Evolutionary conservation across 2,329 filamentous ascomycete genomes (phyloP).

Genomic region (Penicillium sp.): DNA sequence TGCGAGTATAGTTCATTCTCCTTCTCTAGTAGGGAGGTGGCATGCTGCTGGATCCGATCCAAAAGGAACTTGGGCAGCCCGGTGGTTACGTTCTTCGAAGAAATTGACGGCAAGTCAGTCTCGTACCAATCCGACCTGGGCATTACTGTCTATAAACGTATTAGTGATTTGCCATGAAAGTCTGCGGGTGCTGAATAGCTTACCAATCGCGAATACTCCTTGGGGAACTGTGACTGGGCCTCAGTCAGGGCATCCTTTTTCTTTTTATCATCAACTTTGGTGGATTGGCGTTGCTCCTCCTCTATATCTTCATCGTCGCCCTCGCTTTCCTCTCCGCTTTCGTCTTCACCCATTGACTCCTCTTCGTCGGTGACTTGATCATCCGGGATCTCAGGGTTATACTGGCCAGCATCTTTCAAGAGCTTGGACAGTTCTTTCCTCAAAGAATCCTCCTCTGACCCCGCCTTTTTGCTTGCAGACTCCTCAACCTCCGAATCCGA

Average conservation of each 20-base stretch:
- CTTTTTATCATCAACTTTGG: conserved; percentile 16
- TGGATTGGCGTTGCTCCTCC: not conserved
- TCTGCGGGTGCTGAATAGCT: conserved; percentile 13
- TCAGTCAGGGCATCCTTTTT: conserved; percentile 18
- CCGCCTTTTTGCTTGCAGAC: conserved; percentile 21
- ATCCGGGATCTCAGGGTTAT: conserved; percentile 21
- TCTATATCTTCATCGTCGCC: conserved; percentile 20
- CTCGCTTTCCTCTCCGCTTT: conserved; percentile 32
- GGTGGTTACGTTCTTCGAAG: conserved; percentile 44
- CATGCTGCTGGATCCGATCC: conserved; percentile 61
- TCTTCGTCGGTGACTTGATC: conserved; percentile 30
- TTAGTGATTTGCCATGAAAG: conserved; percentile 1
- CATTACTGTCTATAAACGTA: conserved; percentile 50
- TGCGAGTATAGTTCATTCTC: conserved; percentile 74
- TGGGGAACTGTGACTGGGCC: conserved; percentile 24
- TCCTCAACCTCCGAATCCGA: conserved; percentile 47
- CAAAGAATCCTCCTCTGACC: conserved; percentile 32
- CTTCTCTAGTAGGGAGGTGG: conserved; percentile 67
- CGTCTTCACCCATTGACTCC: conserved; percentile 29
- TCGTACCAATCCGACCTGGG: conserved; percentile 67
- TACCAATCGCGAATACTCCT: conserved; percentile 34
- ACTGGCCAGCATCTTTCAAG: conserved; percentile 32
- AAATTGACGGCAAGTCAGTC: conserved; percentile 52
- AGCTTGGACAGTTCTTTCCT: conserved; percentile 38
- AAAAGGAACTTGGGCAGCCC: conserved; percentile 50